Conservation (phyloP, 164 flowering plant genomes). For the Magnolia sinica region DNA sequence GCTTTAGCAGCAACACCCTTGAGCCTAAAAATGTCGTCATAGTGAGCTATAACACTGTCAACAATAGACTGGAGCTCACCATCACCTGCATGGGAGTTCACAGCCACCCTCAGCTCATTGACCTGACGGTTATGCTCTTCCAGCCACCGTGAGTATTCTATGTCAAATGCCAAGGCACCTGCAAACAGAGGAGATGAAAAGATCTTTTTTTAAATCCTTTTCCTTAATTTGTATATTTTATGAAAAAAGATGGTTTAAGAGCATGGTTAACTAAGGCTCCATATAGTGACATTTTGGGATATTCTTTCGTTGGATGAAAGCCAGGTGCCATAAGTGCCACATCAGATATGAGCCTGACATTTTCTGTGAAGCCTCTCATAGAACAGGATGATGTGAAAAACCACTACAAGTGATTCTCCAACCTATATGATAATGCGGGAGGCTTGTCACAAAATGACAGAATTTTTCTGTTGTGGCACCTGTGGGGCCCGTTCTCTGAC, state of each 20-base stretch:
- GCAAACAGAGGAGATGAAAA: background rate
- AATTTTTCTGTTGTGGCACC: background rate
- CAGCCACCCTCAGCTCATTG: constrained; percentile 72
- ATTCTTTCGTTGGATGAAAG: background rate
- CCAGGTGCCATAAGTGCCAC: background rate
- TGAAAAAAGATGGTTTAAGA: background rate
- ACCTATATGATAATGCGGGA: background rate
- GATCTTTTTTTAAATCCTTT: background rate
- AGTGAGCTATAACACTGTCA: constrained; percentile 56
- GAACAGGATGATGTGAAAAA: no score
- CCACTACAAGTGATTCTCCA: background rate
- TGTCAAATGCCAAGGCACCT: constrained; percentile 86
- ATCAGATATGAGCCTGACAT: no score
- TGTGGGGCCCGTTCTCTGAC: background rate
- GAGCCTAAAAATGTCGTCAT: constrained; percentile 65
- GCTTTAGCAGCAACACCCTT: constrained; percentile 80
- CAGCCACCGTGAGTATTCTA: constrained; percentile 78
- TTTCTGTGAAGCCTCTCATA: no score
- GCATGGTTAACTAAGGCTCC: background rate
- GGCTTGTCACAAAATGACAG: background rate
- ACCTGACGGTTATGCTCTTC: constrained; percentile 77
- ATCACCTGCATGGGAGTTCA: constrained; percentile 78
- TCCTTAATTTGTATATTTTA: no score
- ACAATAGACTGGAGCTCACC: constrained; percentile 66
- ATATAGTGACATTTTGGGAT: background rate